Evolutionary conservation across 192 early-diverging fungal species (phyloP), one percentile per base, ranked within the genome.

Genomic region (Entophlyctis luteolus): DNA sequence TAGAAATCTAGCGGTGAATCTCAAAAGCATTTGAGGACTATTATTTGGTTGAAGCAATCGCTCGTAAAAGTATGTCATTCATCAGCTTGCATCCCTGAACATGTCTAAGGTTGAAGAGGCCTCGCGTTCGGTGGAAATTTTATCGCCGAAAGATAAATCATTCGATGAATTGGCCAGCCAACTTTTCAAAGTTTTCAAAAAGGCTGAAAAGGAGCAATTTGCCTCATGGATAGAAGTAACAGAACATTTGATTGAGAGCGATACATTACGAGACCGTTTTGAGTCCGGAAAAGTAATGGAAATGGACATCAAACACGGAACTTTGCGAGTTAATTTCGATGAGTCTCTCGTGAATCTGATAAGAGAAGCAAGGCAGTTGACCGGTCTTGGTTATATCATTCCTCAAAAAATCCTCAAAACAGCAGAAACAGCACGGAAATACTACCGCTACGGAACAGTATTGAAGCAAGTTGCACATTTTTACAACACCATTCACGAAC

Each of bases 401-500:
- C 80, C 82, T 10, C 48, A 72, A 4, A 48, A 71, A 31, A 72
- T 86, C 31, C 62, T 77, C 49, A 62, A 81, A 32, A 23, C 75
- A 18, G 72, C 74, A 2, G 81, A 84, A 10, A 68, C 60, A 20
- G 82, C 74, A 1, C 68, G 72, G 47, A 74, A 57, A 55, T 86
- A 68, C 58, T 85, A 81, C 62, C 70, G 79, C 20, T 72, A 82
- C 54, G 81, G 78, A 25, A 71, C 83, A 4, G 68, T 82, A 1
- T 66, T 86, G 63, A 79, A 84, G 62, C 84, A 86, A 62, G 72
- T 86, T 8, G 79, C 82, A 6, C 78, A 86, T 42, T 85, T 86
- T 45, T 86, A 86, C 57, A 86, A 86, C 63, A 85, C 80, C 4
- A 86, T 86, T 55, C 81, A 84, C 45, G 73, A 82, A 47, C 80